phyloP scores from a whole-genome alignment of 768 basidiomycete genomes.

The Cubamyces sp. region DNA sequence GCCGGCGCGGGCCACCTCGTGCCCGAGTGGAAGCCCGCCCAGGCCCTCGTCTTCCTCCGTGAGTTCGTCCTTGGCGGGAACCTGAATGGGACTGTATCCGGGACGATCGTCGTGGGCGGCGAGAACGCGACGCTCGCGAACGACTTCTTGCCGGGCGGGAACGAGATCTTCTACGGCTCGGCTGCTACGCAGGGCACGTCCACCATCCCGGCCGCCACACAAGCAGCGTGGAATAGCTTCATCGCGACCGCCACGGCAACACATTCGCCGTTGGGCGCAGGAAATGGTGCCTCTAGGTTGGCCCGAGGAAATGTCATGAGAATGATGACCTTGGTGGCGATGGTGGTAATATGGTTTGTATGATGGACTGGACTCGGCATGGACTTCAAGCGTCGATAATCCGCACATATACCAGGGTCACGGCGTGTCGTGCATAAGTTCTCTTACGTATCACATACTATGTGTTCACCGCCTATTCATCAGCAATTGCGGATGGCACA shows the following conservation, averaged over 20 bases:
- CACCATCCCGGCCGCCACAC: conserved; percentile 34
- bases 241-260: conserved; percentile 31
- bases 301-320: not conserved
- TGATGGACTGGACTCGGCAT: not conserved
- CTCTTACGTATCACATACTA: too few species aligned
- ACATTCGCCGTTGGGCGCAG: not conserved
- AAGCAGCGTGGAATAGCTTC: conserved; percentile 38
- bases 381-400: too few species aligned
- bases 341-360: not conserved
- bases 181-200: conserved; percentile 34
- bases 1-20: conserved; percentile 46
- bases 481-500: too few species aligned
- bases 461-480: too few species aligned
- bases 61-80: conserved; percentile 72
- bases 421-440: too few species aligned
- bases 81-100: conserved; percentile 57
- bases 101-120: conserved; percentile 49
- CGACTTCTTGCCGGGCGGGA: conserved; percentile 54
- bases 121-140: conserved; percentile 49
- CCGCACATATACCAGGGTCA: too few species aligned
- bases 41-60: conserved; percentile 66
- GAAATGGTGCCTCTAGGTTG: not conserved
- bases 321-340: not conserved
- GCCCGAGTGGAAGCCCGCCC: conserved; percentile 40
- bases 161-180: conserved; percentile 59